Evolutionary conservation across 176 grass and related monocot species (phyloP), one percentile per base, ranked within the genome.

Genomic region (Eleusine coracana): DNA sequence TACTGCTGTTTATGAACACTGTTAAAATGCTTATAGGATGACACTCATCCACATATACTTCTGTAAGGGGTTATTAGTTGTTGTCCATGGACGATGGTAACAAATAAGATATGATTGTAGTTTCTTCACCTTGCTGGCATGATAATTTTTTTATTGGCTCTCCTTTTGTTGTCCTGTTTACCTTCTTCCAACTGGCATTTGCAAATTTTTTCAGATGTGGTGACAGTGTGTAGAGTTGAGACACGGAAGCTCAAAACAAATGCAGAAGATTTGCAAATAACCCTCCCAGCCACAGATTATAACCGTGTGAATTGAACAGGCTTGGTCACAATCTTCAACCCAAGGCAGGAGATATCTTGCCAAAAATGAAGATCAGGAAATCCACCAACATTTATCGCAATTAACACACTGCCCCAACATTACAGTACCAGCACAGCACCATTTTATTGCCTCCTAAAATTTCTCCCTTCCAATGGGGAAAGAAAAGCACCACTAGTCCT

Each of bases 1-100:
- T 1, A 16, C 46, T 51, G 29, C 18, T 80, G 52, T 75, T 62
- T 69, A 68, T 62, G n/a, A 74, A 14, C 13, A 28, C 10, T 86
- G 59, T 74, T 74, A 56, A 23, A 70, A 74, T 78, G 59, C 31
- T 73, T 17, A 50, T 83, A 90, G 49, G 42, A 79, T 68, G 31
- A 7, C n/a, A 54, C 7, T 69, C 4, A 18, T 70, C 29, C 27
- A 48, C 51, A 6, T 80, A 9, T 61, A n/a, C 12, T 5, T 21
- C n/a, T 40, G 37, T 23, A 48, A 66, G 27, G 38, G 16, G 58
- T 77, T 20, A 48, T 82, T 31, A 20, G 65, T 77, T 50, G 40
- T 68, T 83, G 38, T 40, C 8, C 56, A 58, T 84, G 31, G 46
- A 63, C 31, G 66, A 72, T 82, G 39, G 20, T 72, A 59, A 50